Evolutionary conservation across 2,329 filamentous ascomycete genomes (phyloP), one percentile per base, ranked within the genome.

Genomic region (Nothopassalora personata): DNA sequence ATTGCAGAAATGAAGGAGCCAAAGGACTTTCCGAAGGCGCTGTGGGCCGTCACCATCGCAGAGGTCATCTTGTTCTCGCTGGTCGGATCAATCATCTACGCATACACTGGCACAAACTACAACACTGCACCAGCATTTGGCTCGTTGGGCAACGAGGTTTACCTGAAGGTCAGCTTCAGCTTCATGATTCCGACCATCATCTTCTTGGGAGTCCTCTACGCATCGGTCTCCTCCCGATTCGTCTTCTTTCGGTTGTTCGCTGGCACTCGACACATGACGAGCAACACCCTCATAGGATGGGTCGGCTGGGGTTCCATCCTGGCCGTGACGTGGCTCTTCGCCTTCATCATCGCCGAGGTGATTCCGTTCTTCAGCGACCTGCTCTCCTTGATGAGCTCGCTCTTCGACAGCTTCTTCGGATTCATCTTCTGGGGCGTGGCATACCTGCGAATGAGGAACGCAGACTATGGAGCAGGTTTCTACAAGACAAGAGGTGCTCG

Each of bases 151-250:
- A 84, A 89, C 50, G 79, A 83, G 19, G 64, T 87, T 1, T 94
- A 87, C 77, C 91, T 94, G 77, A 96, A 96, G 78, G 82, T 94
- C 1, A 84, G 90, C 0, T 97, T 96, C 75, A 91, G 88, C 11
- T 96, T 97, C 78, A 96, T 96, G 91, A 88, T 97, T 33, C 92
- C 92, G 0, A 97, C 92, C 0, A 82, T 97, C 64, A 91, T 97
- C 70, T 97, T 97, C 78, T 76, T 97, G 4, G 92, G 92, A 7
- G 90, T 95, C 0, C 76, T 97, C 18, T 97, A 97, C 72, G 91
- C 92, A 13, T 94, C 90, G 0, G 90, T 97, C 1, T 92, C 90
- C 4, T 88, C 89, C 0, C 88, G 92, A 31, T 96, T 97, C 77
- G 79, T 97, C 69, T 96, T 96, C 78, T 95, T 96, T 83, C 89